Evolutionary conservation across 257 asterid species (phyloP).

Genomic region (Scutellaria baicalensis): DNA sequence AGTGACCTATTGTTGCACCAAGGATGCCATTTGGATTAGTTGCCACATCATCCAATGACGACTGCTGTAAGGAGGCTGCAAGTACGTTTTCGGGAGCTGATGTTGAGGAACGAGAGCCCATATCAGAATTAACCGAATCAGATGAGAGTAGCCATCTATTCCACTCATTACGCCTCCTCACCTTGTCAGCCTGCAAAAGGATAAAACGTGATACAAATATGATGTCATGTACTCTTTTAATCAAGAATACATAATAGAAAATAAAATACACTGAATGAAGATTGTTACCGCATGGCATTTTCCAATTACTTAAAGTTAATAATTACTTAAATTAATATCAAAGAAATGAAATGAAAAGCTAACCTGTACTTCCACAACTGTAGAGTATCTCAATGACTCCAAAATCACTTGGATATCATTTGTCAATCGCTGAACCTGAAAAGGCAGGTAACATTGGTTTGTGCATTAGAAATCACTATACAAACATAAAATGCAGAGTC

Average conservation of each 20-base stretch:
- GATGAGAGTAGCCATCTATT: slow-evolving; percentile 36
- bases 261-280: neutral
- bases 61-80: slow-evolving; percentile 30
- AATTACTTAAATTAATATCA: too few relatives aligned
- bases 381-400: slow-evolving; percentile 56
- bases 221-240: neutral
- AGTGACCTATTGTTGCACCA: slow-evolving; percentile 13
- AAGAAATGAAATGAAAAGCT: slow-evolving; percentile 1
- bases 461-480: slow-evolving; percentile 5
- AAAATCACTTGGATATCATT: slow-evolving; percentile 49
- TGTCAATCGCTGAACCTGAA: slow-evolving; percentile 67
- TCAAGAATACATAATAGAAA: neutral
- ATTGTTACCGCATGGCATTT: neutral
- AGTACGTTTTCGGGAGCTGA: slow-evolving; percentile 31
- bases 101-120: slow-evolving; percentile 21
- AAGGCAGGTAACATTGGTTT: slow-evolving; percentile 28
- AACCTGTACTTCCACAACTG: slow-evolving; percentile 71
- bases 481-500: neutral
- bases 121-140: slow-evolving; percentile 19
- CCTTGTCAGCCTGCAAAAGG: slow-evolving; percentile 49
- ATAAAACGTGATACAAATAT: neutral
- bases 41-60: slow-evolving; percentile 27
- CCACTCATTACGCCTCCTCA: slow-evolving; percentile 75
- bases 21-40: slow-evolving; percentile 18
- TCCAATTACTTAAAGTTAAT: neutral